Evolutionary conservation across 202 grass and related monocot species (phyloP), one percentile per base, ranked within the genome.

Genomic region (Panicum hallii): DNA sequence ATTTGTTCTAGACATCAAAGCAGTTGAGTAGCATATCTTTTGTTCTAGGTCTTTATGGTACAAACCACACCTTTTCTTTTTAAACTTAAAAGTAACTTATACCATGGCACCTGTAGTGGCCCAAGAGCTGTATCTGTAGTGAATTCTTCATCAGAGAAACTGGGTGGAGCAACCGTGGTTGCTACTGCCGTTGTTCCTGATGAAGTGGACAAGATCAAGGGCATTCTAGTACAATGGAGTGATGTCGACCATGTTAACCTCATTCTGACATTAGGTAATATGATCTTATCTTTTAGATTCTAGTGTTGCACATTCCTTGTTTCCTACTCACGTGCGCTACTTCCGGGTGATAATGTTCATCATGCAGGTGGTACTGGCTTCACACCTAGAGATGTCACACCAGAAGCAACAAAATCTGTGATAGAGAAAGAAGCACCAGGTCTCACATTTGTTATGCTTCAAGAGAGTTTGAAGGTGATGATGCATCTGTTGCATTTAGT

Each of bases 351-450:
- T 69, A 30, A 50, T 57, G 65, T 50, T 42, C 34, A 85, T 80
- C 36, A 85, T 81, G 53, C 80, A 99, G 93, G 97, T 76, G 97
- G 93, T 32, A 99, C 93, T 88, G 93, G 97, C 78, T 96, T 96
- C 88, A 96, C 97, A 55, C 91, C 88, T 58, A 92, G 93, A 87
- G 93, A 96, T 89, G 88, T 96, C 23, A 94, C 97, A 15, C 93
- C 97, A 67, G 91, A 99, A 72, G 97, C 97, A 63, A 99, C 97
- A 68, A 96, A 99, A 86, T 71, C 82, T 41, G 84, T 92, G 6
- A 92, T 99, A 89, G 88, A 94, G 87, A 99, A 96, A 90, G 97
- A 99, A 84, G 82, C 91, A 61, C 97, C 88, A 9, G 97, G 97
- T 58, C 93, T 99, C 72, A 30, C 80, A 11, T 92, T 89, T 88